Percentiles rank a stretch among this genome's conserved stretches.
Conservation (phyloP, 2,329 filamentous ascomycete genomes). For the Colletotrichum agaves region DNA sequence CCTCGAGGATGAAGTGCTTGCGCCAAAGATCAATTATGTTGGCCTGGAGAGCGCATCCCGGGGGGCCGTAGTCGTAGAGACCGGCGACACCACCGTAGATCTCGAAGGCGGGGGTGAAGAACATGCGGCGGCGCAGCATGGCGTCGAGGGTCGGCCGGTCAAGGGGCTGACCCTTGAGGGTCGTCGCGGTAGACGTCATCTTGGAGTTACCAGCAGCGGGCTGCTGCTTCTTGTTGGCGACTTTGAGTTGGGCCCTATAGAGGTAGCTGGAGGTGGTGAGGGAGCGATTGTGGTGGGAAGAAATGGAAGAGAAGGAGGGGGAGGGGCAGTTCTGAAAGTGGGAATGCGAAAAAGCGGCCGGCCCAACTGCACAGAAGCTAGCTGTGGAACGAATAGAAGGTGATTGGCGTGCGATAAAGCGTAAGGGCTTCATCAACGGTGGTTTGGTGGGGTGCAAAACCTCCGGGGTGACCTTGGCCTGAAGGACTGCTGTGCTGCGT, state of each 20-base stretch:
- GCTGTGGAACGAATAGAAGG: slow-evolving; percentile 38
- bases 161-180: slow-evolving; percentile 89
- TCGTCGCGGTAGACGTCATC: slow-evolving; percentile 71
- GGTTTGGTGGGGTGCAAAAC: slow-evolving; percentile 34
- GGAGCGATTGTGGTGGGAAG: slow-evolving; percentile 24
- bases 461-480: slow-evolving; percentile 19
- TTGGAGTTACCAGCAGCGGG: slow-evolving; percentile 33
- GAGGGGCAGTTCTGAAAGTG: slow-evolving; percentile 34
- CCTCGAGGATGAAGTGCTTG: slow-evolving; percentile 92
- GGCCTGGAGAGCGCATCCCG: slow-evolving; percentile 85
- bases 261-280: slow-evolving; percentile 32
- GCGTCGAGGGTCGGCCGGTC: slow-evolving; percentile 85
- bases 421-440: slow-evolving; percentile 38
- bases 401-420: slow-evolving; percentile 32
- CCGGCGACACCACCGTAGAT: slow-evolving; percentile 91
- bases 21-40: slow-evolving; percentile 91
- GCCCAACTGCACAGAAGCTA: slow-evolving; percentile 39
- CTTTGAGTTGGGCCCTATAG: slow-evolving; percentile 28
- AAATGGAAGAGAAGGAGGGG: slow-evolving; percentile 31
- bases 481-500: background rate
- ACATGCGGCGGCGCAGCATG: slow-evolving; percentile 87
- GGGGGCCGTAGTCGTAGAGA: slow-evolving; percentile 93
- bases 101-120: slow-evolving; percentile 96
- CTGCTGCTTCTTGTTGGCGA: slow-evolving; percentile 23
- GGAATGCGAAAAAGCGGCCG: slow-evolving; percentile 36